These are phyloP conservation scores for Castanea mollissima DNA, from an alignment of 306 rosid species.

Conservation along the genomic window DNA sequence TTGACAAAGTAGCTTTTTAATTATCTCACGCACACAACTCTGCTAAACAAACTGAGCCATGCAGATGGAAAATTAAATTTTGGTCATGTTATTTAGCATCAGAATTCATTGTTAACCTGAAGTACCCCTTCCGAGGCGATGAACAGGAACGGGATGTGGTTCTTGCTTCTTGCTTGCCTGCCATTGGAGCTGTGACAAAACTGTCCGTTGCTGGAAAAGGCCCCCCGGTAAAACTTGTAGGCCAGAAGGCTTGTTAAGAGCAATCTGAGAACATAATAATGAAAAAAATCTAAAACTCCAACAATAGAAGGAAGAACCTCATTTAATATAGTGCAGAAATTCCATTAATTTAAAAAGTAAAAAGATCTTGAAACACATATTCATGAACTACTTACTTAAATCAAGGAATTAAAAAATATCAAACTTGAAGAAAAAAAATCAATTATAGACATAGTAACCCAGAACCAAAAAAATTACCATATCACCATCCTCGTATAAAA, in stretches of 20 bases:
- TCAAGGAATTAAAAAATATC: not conserved
- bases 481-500: conserved; percentile 75
- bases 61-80: not conserved
- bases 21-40: conserved; percentile 10
- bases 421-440: not conserved
- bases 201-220: conserved; percentile 93
- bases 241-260: conserved; percentile 84
- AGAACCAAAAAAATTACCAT: conserved; percentile 43
- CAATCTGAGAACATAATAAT: conserved; percentile 54
- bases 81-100: not conserved
- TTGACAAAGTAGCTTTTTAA: not conserved
- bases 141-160: conserved; percentile 73
- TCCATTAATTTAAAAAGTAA: not conserved
- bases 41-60: conserved; percentile 20
- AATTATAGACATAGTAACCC: not conserved
- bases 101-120: conserved; percentile 62
- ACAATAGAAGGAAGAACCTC: not conserved
- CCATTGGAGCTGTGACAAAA: conserved; percentile 80
- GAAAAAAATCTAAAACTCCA: not conserved
- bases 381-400: not conserved
- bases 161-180: conserved; percentile 42
- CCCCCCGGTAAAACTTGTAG: conserved; percentile 97
- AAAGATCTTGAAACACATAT: not conserved
- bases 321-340: not conserved
- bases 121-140: conserved; percentile 96